These are phyloP conservation scores for Alternaria sp. DNA, from an alignment of 2,329 filamentous ascomycete genomes.

Conservation along the genomic window DNA sequence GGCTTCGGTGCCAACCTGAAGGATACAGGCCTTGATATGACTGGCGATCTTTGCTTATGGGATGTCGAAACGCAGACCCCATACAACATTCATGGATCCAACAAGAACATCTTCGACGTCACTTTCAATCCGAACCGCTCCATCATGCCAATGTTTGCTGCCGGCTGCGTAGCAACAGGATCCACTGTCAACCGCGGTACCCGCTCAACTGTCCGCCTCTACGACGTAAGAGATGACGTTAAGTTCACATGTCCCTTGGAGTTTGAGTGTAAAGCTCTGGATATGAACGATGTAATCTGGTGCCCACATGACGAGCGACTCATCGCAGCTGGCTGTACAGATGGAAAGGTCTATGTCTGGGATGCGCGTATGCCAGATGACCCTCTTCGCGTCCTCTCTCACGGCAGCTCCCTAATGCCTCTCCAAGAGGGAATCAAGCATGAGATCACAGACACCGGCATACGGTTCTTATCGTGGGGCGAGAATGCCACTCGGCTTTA, in stretches of 20 bases:
- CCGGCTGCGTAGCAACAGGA: conserved; percentile 57
- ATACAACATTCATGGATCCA: conserved; percentile 54
- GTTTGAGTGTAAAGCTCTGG: conserved; percentile 63
- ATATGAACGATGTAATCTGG: conserved; percentile 67
- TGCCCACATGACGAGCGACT: conserved; percentile 58
- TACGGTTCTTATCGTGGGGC: conserved; percentile 65
- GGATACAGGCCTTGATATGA: conserved; percentile 44
- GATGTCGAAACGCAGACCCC: conserved; percentile 52
- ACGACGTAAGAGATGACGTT: conserved; percentile 48
- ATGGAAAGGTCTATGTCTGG: conserved; percentile 67
- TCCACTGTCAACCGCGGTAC: conserved; percentile 47
- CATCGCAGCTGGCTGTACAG: conserved; percentile 65
- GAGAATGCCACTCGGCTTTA: conserved; percentile 60
- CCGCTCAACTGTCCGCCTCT: conserved; percentile 61
- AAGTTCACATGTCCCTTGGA: conserved; percentile 48
- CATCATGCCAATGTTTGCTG: conserved; percentile 57
- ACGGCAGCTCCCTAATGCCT: conserved; percentile 59
- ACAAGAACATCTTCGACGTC: conserved; percentile 64
- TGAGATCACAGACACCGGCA: conserved; percentile 64
- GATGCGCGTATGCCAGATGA: conserved; percentile 57
- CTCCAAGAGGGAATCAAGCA: conserved; percentile 51
- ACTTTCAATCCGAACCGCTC: conserved; percentile 59
- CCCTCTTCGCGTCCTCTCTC: conserved; percentile 58
- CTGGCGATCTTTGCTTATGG: conserved; percentile 64
- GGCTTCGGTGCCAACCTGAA: conserved; percentile 58